Conservation (phyloP, 805 yeast genomes). For the Saccharomycopsis microspora region DNA sequence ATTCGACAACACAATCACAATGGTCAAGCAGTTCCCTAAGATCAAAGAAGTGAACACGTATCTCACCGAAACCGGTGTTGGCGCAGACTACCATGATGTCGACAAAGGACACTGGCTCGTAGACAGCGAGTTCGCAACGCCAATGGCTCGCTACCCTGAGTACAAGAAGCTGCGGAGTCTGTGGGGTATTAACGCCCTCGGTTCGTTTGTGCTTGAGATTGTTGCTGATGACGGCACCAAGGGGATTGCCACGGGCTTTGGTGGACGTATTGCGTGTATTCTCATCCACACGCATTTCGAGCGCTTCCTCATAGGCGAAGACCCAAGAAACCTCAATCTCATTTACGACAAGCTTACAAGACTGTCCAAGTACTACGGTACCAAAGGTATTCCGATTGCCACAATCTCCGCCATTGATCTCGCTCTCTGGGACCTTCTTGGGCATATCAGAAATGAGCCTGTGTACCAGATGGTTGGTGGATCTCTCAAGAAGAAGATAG, state of each 20-base stretch:
- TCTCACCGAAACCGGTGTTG: conserved; percentile 33
- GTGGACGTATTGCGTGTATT: conserved; percentile 42
- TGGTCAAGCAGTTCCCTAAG: conserved; percentile 27
- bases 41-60: conserved; percentile 33
- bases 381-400: conserved; percentile 38
- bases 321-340: conserved; percentile 34
- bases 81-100: conserved; percentile 42
- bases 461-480: conserved; percentile 43
- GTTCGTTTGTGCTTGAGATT: conserved; percentile 37
- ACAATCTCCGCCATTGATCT: conserved; percentile 36
- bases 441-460: conserved; percentile 38
- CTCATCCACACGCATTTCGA: conserved; percentile 33
- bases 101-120: conserved; percentile 38
- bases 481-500: conserved; percentile 32
- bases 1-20: not conserved
- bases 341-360: conserved; percentile 40
- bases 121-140: conserved; percentile 34
- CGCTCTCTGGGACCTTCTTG: conserved; percentile 40
- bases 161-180: conserved; percentile 33
- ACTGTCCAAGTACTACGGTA: conserved; percentile 39
- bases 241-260: conserved; percentile 42
- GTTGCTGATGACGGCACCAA: conserved; percentile 37
- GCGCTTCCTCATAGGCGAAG: conserved; percentile 34
- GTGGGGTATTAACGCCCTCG: conserved; percentile 41
- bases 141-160: conserved; percentile 37